Conservation (phyloP, 2,329 filamentous ascomycete genomes). For the Calonectria crousiana region DNA sequence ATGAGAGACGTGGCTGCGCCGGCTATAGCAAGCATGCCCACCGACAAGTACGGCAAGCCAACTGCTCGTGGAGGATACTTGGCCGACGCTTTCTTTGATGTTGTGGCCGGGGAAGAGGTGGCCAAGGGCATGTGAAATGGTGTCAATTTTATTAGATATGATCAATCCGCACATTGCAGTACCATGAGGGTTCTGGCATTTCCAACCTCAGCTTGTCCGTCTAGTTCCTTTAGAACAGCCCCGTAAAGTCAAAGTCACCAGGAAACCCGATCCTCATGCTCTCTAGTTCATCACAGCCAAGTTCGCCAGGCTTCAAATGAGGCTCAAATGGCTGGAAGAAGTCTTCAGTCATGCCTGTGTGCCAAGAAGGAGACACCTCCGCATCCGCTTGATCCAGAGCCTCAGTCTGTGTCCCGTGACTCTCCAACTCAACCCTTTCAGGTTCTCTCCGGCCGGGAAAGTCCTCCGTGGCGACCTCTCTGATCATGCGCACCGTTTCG, state of each 20-base stretch:
- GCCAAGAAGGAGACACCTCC: background rate
- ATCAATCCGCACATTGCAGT: background rate
- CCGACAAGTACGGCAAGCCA: background rate
- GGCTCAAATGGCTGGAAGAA: background rate
- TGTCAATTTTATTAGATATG: background rate
- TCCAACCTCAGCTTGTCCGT: background rate
- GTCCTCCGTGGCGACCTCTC: background rate
- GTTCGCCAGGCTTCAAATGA: background rate
- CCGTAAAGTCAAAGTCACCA: background rate
- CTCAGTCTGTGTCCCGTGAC: background rate
- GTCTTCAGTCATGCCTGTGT: background rate
- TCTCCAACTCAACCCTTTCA: background rate
- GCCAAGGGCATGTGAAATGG: background rate
- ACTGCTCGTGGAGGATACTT: background rate
- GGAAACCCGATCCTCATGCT: background rate
- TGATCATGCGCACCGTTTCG: background rate
- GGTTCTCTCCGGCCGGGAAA: background rate
- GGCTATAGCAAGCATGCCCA: background rate
- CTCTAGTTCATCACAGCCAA: background rate
- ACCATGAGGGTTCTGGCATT: background rate
- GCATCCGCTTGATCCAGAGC: background rate
- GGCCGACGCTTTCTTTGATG: background rate
- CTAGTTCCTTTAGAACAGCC: background rate
- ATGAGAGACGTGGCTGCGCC: background rate
- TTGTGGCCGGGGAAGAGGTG: background rate